Evolutionary conservation across 2,329 filamentous ascomycete genomes (phyloP).

Genomic region (Botrytis tulipae): DNA sequence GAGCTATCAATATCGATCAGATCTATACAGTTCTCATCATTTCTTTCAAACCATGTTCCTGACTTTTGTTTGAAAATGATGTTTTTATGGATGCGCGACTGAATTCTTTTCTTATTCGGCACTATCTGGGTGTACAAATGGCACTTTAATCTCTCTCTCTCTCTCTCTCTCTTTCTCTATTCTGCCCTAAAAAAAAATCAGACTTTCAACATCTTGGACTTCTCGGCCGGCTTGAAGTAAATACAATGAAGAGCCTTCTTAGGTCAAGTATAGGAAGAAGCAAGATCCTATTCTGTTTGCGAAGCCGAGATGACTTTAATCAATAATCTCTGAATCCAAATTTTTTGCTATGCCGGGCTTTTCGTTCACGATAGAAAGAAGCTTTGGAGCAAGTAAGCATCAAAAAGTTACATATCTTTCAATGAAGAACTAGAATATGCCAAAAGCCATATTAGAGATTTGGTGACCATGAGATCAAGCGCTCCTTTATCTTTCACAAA

Average conservation of each 20-base stretch:
- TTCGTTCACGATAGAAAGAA: neutral
- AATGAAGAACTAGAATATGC: neutral
- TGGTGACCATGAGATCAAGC: neutral
- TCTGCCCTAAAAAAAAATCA: too few relatives aligned
- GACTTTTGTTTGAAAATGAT: neutral
- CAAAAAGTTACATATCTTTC: neutral
- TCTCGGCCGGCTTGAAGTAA: rapidly evolving
- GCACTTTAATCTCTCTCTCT: neutral
- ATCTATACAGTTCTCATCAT: neutral
- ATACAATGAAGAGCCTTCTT: neutral
- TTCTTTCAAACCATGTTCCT: neutral
- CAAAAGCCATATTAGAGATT: neutral
- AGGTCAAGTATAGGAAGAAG: neutral
- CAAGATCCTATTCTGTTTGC: neutral
- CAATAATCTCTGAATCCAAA: neutral
- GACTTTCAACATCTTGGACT: neutral
- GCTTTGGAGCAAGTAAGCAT: neutral
- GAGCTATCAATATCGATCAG: neutral
- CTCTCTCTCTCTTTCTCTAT: neutral
- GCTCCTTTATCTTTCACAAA: neutral
- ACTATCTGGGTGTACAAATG: neutral
- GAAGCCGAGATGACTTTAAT: neutral
- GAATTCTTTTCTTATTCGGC: neutral
- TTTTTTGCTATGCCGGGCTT: rapidly evolving
- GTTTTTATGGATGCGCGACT: neutral